Percentiles rank a stretch among this genome's conserved stretches.
Conservation (phyloP, 1,139 yeast species). For the Scheffersomyces stambukii region DNA sequence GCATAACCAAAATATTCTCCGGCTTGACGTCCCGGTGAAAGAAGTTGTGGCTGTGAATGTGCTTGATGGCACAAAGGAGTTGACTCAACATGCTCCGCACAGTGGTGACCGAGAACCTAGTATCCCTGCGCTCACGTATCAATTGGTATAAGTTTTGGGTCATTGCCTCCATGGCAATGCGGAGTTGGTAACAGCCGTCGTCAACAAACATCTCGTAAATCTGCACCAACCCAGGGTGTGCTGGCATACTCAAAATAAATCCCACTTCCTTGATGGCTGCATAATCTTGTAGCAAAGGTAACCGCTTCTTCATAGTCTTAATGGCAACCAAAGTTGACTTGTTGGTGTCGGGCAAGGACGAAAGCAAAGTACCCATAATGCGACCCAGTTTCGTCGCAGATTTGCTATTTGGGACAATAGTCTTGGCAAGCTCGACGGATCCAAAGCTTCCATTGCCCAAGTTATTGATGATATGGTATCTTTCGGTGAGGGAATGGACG, state of each 20-base stretch:
- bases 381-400: no score
- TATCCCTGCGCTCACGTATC: slow-evolving; percentile 52
- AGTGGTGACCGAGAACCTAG: slow-evolving; percentile 53
- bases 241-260: slow-evolving; percentile 66
- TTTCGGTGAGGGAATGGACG: slow-evolving; percentile 34
- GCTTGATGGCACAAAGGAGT: slow-evolving; percentile 69
- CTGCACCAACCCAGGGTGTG: slow-evolving; percentile 69
- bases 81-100: slow-evolving; percentile 66
- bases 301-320: slow-evolving; percentile 65
- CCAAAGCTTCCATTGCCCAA: slow-evolving; percentile 84
- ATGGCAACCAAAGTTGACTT: slow-evolving; percentile 66
- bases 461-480: slow-evolving; percentile 49
- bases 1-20: slow-evolving; percentile 69
- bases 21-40: slow-evolving; percentile 88
- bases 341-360: slow-evolving; percentile 34
- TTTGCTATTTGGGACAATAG: slow-evolving; percentile 12
- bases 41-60: slow-evolving; percentile 70
- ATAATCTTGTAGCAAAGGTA: slow-evolving; percentile 52
- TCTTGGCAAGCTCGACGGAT: slow-evolving; percentile 60
- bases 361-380: slow-evolving; percentile 49
- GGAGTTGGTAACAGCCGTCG: slow-evolving; percentile 50
- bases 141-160: slow-evolving; percentile 75
- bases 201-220: slow-evolving; percentile 79
- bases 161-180: slow-evolving; percentile 87
- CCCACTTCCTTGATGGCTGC: slow-evolving; percentile 66